Percentiles rank a stretch among this genome's conserved stretches.
Conservation (phyloP, 192 early-diverging fungal species). For the Podila verticillata region DNA sequence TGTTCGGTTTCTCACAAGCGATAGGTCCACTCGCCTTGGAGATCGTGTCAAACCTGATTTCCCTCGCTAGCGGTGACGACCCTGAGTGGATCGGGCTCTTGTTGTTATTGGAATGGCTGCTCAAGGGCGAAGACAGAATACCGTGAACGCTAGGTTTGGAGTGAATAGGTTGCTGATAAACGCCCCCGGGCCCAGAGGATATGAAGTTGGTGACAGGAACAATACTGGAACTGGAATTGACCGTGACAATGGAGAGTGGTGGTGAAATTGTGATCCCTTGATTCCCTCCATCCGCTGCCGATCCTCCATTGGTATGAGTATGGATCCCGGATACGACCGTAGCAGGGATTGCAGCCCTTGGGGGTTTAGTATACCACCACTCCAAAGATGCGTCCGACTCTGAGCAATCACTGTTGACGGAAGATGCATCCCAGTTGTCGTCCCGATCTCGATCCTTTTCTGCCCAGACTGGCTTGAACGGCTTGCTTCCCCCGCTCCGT, state of each 20-base stretch:
- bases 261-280: not conserved
- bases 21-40: not conserved
- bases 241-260: not conserved
- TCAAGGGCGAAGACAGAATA: not conserved
- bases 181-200: not conserved
- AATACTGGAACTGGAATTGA: not conserved
- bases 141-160: not conserved
- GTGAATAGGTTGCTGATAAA: not conserved
- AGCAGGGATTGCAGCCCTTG: slow-evolving; percentile 10
- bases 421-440: slow-evolving; percentile 41
- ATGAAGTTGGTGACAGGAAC: not conserved
- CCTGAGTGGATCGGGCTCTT: slow-evolving; percentile 27
- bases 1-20: not conserved
- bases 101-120: not conserved
- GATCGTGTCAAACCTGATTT: slow-evolving; percentile 28
- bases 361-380: slow-evolving; percentile 48
- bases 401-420: slow-evolving; percentile 32
- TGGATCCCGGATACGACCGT: not conserved
- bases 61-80: slow-evolving; percentile 30
- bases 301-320: not conserved
- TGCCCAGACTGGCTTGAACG: slow-evolving; percentile 34
- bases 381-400: slow-evolving; percentile 32
- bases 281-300: too few species aligned
- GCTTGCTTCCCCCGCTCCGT: not conserved
- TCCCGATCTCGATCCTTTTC: slow-evolving; percentile 32